phyloP scores from a whole-genome alignment of 805 yeast species.

The Jamesozyma rosinii region DNA sequence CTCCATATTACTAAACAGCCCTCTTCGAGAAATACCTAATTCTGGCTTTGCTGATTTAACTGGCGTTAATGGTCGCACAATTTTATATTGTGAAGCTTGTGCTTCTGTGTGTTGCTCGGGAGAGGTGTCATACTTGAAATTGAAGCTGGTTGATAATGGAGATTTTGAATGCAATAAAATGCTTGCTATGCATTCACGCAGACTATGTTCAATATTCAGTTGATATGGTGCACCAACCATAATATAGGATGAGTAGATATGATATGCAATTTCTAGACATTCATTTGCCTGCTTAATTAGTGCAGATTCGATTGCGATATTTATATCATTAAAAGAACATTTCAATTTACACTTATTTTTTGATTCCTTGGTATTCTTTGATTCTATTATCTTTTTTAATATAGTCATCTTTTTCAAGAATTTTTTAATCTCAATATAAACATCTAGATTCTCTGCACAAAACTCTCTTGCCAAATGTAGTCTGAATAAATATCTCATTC shows the following conservation, averaged over 20 bases:
- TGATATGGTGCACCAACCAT: constrained; percentile 59
- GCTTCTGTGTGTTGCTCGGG: background rate
- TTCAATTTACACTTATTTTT: constrained; percentile 5
- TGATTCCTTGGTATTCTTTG: constrained; percentile 10
- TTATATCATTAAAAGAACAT: constrained; percentile 20
- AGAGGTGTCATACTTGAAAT: background rate
- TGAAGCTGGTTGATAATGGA: constrained; percentile 14
- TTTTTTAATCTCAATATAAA: constrained; percentile 49
- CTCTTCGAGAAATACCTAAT: background rate
- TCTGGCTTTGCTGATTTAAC: background rate
- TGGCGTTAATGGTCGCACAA: background rate
- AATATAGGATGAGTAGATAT: constrained; percentile 56
- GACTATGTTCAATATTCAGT: constrained; percentile 53
- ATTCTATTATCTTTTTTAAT: constrained; percentile 35
- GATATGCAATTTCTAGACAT: constrained; percentile 53
- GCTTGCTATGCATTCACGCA: constrained; percentile 37
- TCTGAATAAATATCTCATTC: constrained; percentile 56
- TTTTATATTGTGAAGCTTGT: background rate
- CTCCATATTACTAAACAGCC: background rate
- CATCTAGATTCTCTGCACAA: constrained; percentile 72
- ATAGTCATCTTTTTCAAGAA: constrained; percentile 40
- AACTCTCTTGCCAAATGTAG: constrained; percentile 53
- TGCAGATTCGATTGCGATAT: constrained; percentile 31
- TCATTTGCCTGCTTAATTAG: constrained; percentile 40
- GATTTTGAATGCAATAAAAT: constrained; percentile 35